Base-by-base conservation (phyloP, 106 monocot genomes). In the Dioscorea dumetorum region DNA sequence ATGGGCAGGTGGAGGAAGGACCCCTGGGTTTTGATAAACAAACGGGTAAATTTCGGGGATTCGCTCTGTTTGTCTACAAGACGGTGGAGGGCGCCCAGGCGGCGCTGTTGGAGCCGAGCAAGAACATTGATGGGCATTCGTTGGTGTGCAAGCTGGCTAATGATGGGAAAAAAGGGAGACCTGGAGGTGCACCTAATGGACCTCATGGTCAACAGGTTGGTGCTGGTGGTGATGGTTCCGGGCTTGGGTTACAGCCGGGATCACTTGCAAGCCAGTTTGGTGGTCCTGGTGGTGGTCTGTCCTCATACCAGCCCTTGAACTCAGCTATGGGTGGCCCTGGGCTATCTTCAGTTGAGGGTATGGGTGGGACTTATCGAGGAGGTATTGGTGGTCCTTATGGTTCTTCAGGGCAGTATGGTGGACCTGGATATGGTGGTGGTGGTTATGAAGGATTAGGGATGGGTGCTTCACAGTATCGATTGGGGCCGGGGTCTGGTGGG, bases 1-100 rank as follows among this genome's bases (percentile, higher is more conserved):
- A 82, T 50, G 97, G 97, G 7, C 92, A 97, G 82, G 83, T 97
- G 7, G 92, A 97, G 76, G 97, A 88, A 71, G 97, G 97, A 18
- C 97, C 97, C 14, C 72, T 97, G 4, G 97, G 97, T 32, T 82
- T 87, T 48, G 90, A 90, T 49, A 86, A 86, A 63, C 85, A 80
- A 77, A 90, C 90, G 1, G 90, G 90, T 12, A 86, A 81, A 69
- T 90, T 80, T 48, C 74, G 80, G 49, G 97, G 97, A 5, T 97
- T 72, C 41, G 84, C 92, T 1, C 68, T 97, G 21, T 89, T 97
- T 62, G 97, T 97, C 3, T 97, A 89, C 69, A 97, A 92, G 80
- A 89, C 82, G 0, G 71, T 34, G 0, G 88, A 88, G 63, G 88
- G 72, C 1, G 97, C 97, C 3, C 76, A 73, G 63, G 80, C 84